Conservation (phyloP, 371 early-diverging fungal species). For the Mucor indicus region DNA sequence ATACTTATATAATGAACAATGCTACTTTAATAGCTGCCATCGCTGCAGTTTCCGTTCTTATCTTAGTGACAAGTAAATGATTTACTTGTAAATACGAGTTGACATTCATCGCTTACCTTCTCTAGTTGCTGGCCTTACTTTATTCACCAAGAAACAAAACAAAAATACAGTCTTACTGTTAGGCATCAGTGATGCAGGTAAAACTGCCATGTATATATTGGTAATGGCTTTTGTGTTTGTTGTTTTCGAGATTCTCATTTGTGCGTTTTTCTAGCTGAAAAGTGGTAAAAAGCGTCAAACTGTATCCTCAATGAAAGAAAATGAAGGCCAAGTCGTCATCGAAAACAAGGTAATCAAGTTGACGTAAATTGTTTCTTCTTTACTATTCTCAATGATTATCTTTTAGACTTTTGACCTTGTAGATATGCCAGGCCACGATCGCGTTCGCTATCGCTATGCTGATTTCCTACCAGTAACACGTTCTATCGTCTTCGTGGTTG, state of each 20-base stretch:
- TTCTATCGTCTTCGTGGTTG: constrained; percentile 77
- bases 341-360: constrained; percentile 32
- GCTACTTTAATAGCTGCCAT: too few relatives aligned
- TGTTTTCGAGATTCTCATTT: too few relatives aligned
- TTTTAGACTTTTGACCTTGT: constrained; percentile 58
- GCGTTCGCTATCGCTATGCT: constrained; percentile 68
- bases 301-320: constrained; percentile 74
- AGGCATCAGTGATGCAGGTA: constrained; percentile 63
- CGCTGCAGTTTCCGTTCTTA: too few relatives aligned
- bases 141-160: constrained; percentile 28
- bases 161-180: constrained; percentile 48
- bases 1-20: too few relatives aligned
- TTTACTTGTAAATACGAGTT: too few relatives aligned
- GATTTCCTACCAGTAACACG: constrained; percentile 70
- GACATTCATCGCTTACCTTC: too few relatives aligned
- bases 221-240: too few relatives aligned
- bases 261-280: constrained; percentile 31
- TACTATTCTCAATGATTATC: background rate
- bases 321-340: constrained; percentile 53
- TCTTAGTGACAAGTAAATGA: too few relatives aligned
- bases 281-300: constrained; percentile 50
- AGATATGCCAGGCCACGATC: constrained; percentile 89
- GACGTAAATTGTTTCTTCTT: background rate
- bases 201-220: constrained; percentile 56
- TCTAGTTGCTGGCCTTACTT: constrained; percentile 15